phyloP scores from a whole-genome alignment of 2,329 filamentous ascomycete species.

The Claviceps digitariae region DNA sequence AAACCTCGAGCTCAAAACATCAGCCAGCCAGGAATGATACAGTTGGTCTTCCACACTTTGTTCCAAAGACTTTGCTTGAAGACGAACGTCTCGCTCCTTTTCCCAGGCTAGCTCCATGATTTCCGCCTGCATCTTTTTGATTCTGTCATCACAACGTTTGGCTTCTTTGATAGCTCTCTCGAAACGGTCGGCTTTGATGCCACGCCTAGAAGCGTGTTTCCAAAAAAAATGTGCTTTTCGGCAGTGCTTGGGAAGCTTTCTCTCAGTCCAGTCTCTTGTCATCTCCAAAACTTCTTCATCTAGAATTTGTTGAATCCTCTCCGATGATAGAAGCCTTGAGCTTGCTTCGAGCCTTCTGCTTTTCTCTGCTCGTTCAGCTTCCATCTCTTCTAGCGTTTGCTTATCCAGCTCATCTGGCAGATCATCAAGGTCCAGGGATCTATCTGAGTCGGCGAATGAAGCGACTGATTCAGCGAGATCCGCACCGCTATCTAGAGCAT shows the following conservation, averaged over 20 bases:
- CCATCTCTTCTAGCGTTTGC: constrained; percentile 47
- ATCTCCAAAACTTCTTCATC: constrained; percentile 37
- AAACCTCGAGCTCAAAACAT: constrained; percentile 27
- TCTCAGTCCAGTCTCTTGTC: constrained; percentile 41
- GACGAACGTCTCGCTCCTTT: constrained; percentile 35
- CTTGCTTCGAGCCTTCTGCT: neutral
- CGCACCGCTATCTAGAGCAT: neutral
- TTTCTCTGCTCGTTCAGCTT: constrained; percentile 21
- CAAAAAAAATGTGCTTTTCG: constrained; percentile 48
- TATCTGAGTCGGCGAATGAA: constrained; percentile 15
- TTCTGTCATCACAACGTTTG: constrained; percentile 30
- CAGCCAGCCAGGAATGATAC: constrained; percentile 35
- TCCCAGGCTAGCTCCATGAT: constrained; percentile 41
- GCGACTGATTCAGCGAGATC: neutral
- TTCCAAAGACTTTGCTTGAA: constrained; percentile 47
- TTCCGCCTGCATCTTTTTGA: constrained; percentile 40
- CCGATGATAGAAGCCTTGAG: constrained; percentile 19
- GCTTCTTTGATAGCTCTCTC: constrained; percentile 28
- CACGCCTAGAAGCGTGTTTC: constrained; percentile 36
- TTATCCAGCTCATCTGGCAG: constrained; percentile 29
- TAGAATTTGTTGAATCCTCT: constrained; percentile 39
- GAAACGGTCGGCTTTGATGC: constrained; percentile 25
- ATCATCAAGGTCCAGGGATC: constrained; percentile 30
- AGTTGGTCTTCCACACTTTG: constrained; percentile 49
- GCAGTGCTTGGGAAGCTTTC: constrained; percentile 41